These are phyloP conservation scores for Wickerhamiella lipophila DNA, from an alignment of 805 yeast species.

Conservation along the genomic window DNA sequence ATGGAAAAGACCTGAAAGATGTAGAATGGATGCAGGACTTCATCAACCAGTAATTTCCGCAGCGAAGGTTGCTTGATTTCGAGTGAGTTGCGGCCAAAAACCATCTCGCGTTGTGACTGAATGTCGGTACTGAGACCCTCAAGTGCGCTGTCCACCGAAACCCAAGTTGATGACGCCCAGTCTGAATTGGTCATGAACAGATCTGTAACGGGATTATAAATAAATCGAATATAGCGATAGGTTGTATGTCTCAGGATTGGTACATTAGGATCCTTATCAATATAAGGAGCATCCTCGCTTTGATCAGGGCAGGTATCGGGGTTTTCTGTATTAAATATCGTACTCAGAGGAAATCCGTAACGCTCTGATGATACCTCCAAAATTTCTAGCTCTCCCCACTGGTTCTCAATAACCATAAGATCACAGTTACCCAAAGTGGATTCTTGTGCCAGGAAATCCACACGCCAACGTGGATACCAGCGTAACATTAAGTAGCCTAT, in stretches of 20 bases:
- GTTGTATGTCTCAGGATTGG: slow-evolving; percentile 60
- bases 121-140: slow-evolving; percentile 61
- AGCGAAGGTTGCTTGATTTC: slow-evolving; percentile 64
- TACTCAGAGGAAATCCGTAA: slow-evolving; percentile 61
- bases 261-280: slow-evolving; percentile 47
- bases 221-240: slow-evolving; percentile 71
- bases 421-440: slow-evolving; percentile 71
- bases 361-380: slow-evolving; percentile 43
- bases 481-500: slow-evolving; percentile 56
- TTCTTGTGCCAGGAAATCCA: slow-evolving; percentile 28
- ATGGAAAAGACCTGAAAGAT: slow-evolving; percentile 89
- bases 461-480: slow-evolving; percentile 75
- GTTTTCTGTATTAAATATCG: slow-evolving; percentile 36
- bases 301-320: slow-evolving; percentile 13
- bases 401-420: slow-evolving; percentile 90
- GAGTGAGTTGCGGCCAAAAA: slow-evolving; percentile 68
- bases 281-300: slow-evolving; percentile 14
- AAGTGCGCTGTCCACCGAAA: slow-evolving; percentile 35
- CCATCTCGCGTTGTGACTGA: slow-evolving; percentile 53
- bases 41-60: slow-evolving; percentile 58
- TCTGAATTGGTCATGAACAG: slow-evolving; percentile 68
- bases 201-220: slow-evolving; percentile 79
- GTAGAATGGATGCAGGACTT: slow-evolving; percentile 89
- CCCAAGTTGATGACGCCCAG: slow-evolving; percentile 82
- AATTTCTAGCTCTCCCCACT: slow-evolving; percentile 70